Evolutionary conservation across 345 rosid species (phyloP).

Genomic region (Cardiospermum halicacabum): DNA sequence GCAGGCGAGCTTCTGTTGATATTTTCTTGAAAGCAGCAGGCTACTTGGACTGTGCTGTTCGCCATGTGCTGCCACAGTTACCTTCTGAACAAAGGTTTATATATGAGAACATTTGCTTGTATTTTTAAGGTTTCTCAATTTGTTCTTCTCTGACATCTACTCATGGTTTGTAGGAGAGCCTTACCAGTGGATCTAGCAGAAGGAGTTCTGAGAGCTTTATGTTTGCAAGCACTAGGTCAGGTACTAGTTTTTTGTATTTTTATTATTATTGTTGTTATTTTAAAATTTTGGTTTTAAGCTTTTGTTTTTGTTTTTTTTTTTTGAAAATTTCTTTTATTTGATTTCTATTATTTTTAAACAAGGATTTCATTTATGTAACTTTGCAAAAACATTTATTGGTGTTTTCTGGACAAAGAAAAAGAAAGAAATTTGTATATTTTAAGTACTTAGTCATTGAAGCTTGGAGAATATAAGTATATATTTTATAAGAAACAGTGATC

Average conservation of each 20-base stretch:
- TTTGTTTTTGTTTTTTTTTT: no score
- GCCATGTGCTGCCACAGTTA: conserved; percentile 84
- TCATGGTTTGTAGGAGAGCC: conserved; percentile 57
- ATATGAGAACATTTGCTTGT: conserved; percentile 13
- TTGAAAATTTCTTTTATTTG: no score
- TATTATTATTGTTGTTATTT: no score
- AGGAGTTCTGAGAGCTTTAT: conserved; percentile 88
- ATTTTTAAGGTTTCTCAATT: neutral
- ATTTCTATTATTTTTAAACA: no score
- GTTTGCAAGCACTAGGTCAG: conserved; percentile 97
- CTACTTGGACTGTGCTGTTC: conserved; percentile 87
- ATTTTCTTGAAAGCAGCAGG: conserved; percentile 98
- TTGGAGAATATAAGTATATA: neutral
- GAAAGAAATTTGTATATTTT: neutral
- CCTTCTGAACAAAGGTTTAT: conserved; percentile 68
- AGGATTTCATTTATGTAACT: conserved; percentile 12
- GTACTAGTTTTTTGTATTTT: conserved; percentile 47
- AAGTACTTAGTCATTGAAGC: neutral
- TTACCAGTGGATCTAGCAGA: conserved; percentile 91
- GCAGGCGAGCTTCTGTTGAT: conserved; percentile 79
- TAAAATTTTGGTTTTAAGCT: no score
- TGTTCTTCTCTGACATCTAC: conserved; percentile 14
- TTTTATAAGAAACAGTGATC: neutral
- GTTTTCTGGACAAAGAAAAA: neutral
- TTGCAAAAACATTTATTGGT: conserved; percentile 5